phyloP scores from a whole-genome alignment of 1,284 basidiomycete genomes.

The Moesziomyces globuligerus region DNA sequence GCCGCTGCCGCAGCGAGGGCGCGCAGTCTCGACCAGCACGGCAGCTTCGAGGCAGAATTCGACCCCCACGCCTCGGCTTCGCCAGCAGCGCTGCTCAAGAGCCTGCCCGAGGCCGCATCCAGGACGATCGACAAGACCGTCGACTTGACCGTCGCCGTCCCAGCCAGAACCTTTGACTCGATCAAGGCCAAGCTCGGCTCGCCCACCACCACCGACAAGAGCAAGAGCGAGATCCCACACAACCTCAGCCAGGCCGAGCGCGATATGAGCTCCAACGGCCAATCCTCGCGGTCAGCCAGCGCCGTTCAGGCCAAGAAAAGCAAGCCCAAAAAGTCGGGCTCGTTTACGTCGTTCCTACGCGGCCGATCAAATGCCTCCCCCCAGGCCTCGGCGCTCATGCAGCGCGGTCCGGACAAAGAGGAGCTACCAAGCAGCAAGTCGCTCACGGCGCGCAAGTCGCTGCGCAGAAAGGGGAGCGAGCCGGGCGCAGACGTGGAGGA shows the following conservation, averaged over 20 bases:
- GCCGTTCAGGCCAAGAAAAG: too few species aligned
- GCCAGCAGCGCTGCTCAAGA: conserved; percentile 21
- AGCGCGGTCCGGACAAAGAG: conserved; percentile 4
- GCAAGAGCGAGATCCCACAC: conserved; percentile 33
- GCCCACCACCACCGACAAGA: conserved; percentile 30
- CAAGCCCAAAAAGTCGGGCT: conserved; percentile 2
- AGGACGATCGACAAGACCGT: conserved; percentile 25
- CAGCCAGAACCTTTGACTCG: conserved; percentile 21
- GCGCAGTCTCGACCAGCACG: conserved; percentile 17
- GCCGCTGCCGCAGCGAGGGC: conserved; percentile 18
- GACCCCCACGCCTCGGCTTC: conserved; percentile 16
- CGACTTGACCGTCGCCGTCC: conserved; percentile 21
- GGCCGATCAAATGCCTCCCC: conserved; percentile 3
- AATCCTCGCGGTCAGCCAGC: too few species aligned
- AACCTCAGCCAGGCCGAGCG: conserved; percentile 16
- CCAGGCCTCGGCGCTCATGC: conserved; percentile 5
- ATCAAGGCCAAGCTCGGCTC: conserved; percentile 33
- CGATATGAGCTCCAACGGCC: conserved; percentile 21
- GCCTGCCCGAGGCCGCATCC: conserved; percentile 20
- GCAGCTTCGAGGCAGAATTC: conserved; percentile 14
- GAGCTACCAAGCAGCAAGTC: background rate
- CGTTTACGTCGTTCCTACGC: conserved; percentile 16
- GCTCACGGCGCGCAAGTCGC: conserved; percentile 6
- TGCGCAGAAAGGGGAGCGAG: background rate
- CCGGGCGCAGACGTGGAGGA: conserved; percentile 11